phyloP scores from a whole-genome alignment of 1,284 basidiomycete genomes.

The Erythrobasidium hasegawianum region DNA sequence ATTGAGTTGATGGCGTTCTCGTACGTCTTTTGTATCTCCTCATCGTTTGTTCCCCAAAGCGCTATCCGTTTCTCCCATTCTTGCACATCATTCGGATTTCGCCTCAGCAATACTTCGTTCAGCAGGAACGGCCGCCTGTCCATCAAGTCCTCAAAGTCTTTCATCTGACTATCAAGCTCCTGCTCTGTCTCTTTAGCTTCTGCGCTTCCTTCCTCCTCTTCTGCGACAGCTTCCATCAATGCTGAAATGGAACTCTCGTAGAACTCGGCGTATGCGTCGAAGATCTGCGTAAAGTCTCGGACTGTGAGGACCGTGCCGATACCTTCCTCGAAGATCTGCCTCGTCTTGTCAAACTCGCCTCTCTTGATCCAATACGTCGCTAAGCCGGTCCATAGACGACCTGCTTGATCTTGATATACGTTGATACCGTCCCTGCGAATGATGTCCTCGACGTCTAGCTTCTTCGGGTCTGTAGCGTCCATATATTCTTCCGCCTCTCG shows the following conservation, averaged over 20 bases:
- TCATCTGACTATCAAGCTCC: constrained; percentile 85
- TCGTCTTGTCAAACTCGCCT: constrained; percentile 76
- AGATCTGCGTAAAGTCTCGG: constrained; percentile 96
- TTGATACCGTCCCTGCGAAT: constrained; percentile 78
- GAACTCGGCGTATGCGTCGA: constrained; percentile 94
- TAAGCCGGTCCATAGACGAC: constrained; percentile 89
- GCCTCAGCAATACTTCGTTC: constrained; percentile 86
- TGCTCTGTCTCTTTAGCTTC: constrained; percentile 69
- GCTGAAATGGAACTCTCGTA: constrained; percentile 85
- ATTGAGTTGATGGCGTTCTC: constrained; percentile 83
- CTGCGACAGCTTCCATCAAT: constrained; percentile 78
- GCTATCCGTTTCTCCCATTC: constrained; percentile 99
- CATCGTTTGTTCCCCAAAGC: constrained; percentile 86
- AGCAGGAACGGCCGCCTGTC: constrained; percentile 93
- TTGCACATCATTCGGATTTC: constrained; percentile 97
- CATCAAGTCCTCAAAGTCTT: constrained; percentile 89
- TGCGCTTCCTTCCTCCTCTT: constrained; percentile 68
- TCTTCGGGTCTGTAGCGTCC: constrained; percentile 67
- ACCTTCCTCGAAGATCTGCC: constrained; percentile 83
- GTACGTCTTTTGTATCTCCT: constrained; percentile 73
- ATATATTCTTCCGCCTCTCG: constrained; percentile 59
- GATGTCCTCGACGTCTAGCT: constrained; percentile 80
- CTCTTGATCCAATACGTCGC: constrained; percentile 99
- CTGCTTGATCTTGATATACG: constrained; percentile 92
- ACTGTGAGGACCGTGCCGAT: constrained; percentile 83